Conservation (phyloP, 495 filamentous ascomycete species). For the Aspergillus ostianus region DNA sequence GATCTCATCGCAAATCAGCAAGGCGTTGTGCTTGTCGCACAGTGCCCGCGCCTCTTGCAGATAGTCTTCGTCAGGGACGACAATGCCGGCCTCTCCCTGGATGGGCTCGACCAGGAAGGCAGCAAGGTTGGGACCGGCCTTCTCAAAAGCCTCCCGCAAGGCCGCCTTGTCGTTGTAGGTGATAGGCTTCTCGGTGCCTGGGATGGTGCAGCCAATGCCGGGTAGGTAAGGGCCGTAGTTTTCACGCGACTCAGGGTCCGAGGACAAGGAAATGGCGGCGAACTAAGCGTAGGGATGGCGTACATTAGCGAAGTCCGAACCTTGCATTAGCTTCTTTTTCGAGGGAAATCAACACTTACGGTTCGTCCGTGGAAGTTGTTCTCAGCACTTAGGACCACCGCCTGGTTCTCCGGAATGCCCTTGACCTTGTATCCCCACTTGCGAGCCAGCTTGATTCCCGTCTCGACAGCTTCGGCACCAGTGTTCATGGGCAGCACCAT, state of each 20-base stretch:
- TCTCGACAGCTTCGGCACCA: slow-evolving; percentile 98
- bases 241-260: slow-evolving; percentile 90
- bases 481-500: slow-evolving; percentile 99
- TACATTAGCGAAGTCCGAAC: not conserved
- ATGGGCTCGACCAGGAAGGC: slow-evolving; percentile 97
- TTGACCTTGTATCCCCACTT: slow-evolving; percentile 99
- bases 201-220: slow-evolving; percentile 74
- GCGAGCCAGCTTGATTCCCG: slow-evolving; percentile 91
- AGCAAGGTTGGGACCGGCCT: slow-evolving; percentile 79
- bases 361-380: slow-evolving; percentile 98
- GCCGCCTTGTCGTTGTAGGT: slow-evolving; percentile 83
- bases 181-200: slow-evolving; percentile 74
- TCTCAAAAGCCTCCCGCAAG: slow-evolving; percentile 73
- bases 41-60: slow-evolving; percentile 75
- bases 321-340: not conserved
- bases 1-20: slow-evolving; percentile 97
- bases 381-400: slow-evolving; percentile 75
- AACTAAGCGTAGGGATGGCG: slow-evolving; percentile 54
- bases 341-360: slow-evolving; percentile 47
- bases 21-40: slow-evolving; percentile 90
- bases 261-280: slow-evolving; percentile 89
- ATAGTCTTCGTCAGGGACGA: slow-evolving; percentile 91
- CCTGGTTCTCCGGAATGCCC: slow-evolving; percentile 80
- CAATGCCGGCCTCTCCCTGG: slow-evolving; percentile 95
- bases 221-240: slow-evolving; percentile 97